Evolutionary conservation across 2,329 filamentous ascomycete genomes (phyloP), one percentile per base, ranked within the genome.

Genomic region (Trichoderma harzianum): DNA sequence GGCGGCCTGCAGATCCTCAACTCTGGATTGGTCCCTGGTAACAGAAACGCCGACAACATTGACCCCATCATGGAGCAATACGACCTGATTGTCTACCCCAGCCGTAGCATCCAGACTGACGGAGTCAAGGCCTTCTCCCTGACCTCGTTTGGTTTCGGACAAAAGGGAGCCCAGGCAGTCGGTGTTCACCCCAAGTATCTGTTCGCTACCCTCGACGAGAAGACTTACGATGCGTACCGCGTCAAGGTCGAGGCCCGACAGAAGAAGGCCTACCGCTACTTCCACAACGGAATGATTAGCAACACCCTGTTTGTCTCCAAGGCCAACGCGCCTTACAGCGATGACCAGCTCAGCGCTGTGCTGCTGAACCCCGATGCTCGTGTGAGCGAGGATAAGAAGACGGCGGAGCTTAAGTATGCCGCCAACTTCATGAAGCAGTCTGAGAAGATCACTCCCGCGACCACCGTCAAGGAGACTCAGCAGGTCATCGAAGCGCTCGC

Each of bases 101-200:
- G 93, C 84, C 93, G 93, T 78, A 93, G 90, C 82, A 95, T 99
- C 77, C 96, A 99, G 86, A 99, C 96, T 8, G 96, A 99, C 78
- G 96, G 96, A 74, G 88, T 99, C 87, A 99, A 98, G 86, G 97
- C 96, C 16, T 98, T 99, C 88, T 97, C 94, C 1, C 94, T 99
- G 75, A 99, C 97, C 7, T 99, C 97, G 0, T 99, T 99, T 82
- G 96, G 96, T 83, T 99, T 99, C 86, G 96, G 96, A 77, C 96
- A 99, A 84, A 99, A 99, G 90, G 96, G 96, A 80, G 93, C 96
- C 30, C 97, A 99, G 83, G 95, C 93, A 57, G 97, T 99, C 78
- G 96, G 95, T 86, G 92, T 99, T 67, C 96, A 99, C 82, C 94
- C 97, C 79, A 95, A 93, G 84, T 99, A 98, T 83, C 89, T 99